phyloP scores from a whole-genome alignment of 2,329 filamentous ascomycete genomes.

The Fusarium longipes region DNA sequence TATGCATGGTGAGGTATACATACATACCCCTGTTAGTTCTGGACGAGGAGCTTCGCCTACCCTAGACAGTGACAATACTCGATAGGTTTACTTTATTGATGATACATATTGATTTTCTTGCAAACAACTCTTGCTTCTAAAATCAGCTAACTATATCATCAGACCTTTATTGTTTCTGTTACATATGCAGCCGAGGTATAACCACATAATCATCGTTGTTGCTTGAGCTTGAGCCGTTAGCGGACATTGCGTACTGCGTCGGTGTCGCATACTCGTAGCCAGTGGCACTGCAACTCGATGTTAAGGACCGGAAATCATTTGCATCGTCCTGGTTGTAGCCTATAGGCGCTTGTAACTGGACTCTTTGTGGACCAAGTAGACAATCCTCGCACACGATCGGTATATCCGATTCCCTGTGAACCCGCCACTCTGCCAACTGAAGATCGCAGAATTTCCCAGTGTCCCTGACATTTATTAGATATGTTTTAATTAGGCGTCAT shows the following conservation, averaged over 20 bases:
- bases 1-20: conserved; percentile 21
- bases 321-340: background rate
- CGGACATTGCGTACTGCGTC: background rate
- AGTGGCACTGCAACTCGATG: background rate
- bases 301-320: background rate
- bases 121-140: background rate
- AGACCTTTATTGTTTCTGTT: background rate
- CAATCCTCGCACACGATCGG: background rate
- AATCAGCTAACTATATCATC: background rate
- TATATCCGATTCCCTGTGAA: background rate
- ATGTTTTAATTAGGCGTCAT: background rate
- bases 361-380: background rate
- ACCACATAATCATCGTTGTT: background rate
- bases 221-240: background rate
- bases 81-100: background rate
- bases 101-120: background rate
- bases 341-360: background rate
- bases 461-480: background rate
- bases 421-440: background rate
- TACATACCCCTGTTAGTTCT: conserved; percentile 12
- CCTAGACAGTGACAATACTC: background rate
- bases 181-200: background rate
- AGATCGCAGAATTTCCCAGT: background rate
- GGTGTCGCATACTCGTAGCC: background rate
- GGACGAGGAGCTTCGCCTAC: background rate